These are phyloP conservation scores for Adiantum capillusveneris DNA, from an alignment of 75 land plant species.

Conservation along the genomic window DNA sequence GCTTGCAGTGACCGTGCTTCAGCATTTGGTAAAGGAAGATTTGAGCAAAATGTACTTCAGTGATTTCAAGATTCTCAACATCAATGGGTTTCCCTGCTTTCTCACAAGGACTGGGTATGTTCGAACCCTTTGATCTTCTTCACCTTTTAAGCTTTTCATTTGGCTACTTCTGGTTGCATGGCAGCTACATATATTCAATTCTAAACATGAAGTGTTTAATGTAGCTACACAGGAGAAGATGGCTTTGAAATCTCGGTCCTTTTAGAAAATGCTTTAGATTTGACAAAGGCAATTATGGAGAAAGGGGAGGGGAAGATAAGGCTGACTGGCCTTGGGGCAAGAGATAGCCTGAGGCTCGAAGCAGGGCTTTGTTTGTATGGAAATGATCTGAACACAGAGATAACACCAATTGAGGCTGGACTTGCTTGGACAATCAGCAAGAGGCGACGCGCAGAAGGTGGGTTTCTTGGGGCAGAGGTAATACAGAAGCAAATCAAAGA, in stretches of 20 bases:
- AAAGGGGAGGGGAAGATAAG: slow-evolving; percentile 74
- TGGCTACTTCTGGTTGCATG: too few species aligned
- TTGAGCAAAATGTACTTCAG: slow-evolving; percentile 85
- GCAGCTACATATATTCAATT: too few species aligned
- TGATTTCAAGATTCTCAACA: slow-evolving; percentile 62
- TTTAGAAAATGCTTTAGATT: slow-evolving; percentile 69
- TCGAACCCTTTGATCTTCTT: too few species aligned
- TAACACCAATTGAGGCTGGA: slow-evolving; percentile 87
- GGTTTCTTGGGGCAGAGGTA: slow-evolving; percentile 81
- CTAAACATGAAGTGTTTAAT: too few species aligned
- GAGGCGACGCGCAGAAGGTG: slow-evolving; percentile 89
- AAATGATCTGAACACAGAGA: slow-evolving; percentile 90
- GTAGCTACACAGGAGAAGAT: slow-evolving; percentile 97
- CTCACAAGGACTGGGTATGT: slow-evolving; percentile 93
- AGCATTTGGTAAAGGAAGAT: slow-evolving; percentile 73
- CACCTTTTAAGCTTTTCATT: too few species aligned
- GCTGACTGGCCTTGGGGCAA: slow-evolving; percentile 84
- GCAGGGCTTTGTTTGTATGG: slow-evolving; percentile 95
- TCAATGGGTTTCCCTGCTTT: slow-evolving; percentile 76
- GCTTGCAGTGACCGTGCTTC: slow-evolving; percentile 70
- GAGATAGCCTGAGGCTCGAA: slow-evolving; percentile 95
- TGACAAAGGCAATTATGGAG: slow-evolving; percentile 82
- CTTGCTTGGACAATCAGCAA: slow-evolving; percentile 98
- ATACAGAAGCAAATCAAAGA: slow-evolving; percentile 80
- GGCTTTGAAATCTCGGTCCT: slow-evolving; percentile 98